phyloP scores from a whole-genome alignment of 2,329 filamentous ascomycete genomes.

The Penicillium sp. region DNA sequence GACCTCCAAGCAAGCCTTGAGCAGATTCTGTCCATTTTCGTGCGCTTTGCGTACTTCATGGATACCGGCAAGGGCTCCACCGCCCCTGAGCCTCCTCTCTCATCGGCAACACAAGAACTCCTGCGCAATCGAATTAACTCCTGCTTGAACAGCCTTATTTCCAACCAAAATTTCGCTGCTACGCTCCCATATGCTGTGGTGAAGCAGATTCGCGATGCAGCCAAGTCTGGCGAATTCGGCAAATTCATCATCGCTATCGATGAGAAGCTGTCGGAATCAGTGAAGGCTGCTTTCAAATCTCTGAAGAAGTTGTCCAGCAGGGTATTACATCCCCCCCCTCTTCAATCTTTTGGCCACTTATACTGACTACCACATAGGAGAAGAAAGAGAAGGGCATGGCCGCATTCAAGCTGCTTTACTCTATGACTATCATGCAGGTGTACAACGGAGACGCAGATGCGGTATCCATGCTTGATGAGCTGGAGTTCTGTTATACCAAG shows the following conservation, averaged over 20 bases:
- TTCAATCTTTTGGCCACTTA: not conserved
- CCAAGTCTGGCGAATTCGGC: slow-evolving; percentile 37
- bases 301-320: slow-evolving; percentile 40
- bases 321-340: slow-evolving; percentile 24
- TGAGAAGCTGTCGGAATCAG: slow-evolving; percentile 43
- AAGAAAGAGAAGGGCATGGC: slow-evolving; percentile 53
- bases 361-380: slow-evolving; percentile 46
- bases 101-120: slow-evolving; percentile 49
- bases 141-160: slow-evolving; percentile 53
- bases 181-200: slow-evolving; percentile 43
- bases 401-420: slow-evolving; percentile 77
- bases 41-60: slow-evolving; percentile 53
- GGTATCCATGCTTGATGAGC: slow-evolving; percentile 75
- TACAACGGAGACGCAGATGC: slow-evolving; percentile 89
- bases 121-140: slow-evolving; percentile 58
- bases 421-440: slow-evolving; percentile 80
- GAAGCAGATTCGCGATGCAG: slow-evolving; percentile 41
- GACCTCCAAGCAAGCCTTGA: slow-evolving; percentile 46
- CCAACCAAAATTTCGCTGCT: slow-evolving; percentile 39
- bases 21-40: slow-evolving; percentile 47
- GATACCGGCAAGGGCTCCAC: slow-evolving; percentile 34
- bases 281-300: slow-evolving; percentile 45
- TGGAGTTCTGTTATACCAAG: slow-evolving; percentile 72
- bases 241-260: slow-evolving; percentile 52
- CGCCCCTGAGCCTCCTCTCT: slow-evolving; percentile 47